Base-by-base conservation (phyloP, 805 yeast species). In the Pichia eremophila region DNA sequence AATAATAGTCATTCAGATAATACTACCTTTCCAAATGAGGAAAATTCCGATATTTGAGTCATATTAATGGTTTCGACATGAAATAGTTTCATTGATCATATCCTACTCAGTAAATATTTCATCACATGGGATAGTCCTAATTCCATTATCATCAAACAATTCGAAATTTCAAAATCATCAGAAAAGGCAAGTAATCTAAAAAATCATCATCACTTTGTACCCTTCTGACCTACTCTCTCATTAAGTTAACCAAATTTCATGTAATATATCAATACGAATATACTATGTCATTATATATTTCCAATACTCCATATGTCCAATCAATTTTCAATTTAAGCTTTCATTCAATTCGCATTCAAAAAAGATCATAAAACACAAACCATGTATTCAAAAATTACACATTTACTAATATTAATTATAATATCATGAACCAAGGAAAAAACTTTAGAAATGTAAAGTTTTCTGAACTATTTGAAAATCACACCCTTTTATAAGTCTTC, bases 121-220 rank as follows among this genome's bases (percentile, higher is more conserved):
- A 34, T 4, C 47, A 22, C 25, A 22, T 45, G 51, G 51, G 51
- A 45, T 41, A 47, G 51, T 48, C 51, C 46, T 48, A 45, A 43
- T 45, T 8, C 4, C 11, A 29, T 12, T 11, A 10, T 29, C 32
- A 29, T 12, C 32, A 29, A 22, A 22, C 6, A 22, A 22, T 22
- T 22, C 5, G 6, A 22, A 22, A 22, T 22, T 22, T 22, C 10
- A 29, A 29, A 29, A 29, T 29, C 5, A 10, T 10, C 1, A 29
- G 32, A 29, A 29, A 29, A 12, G 6, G 14, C 14, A 10, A 7
- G 32, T 29, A 9, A 12, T 29, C 32, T 3, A 3, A 29, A 29
- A 2, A 29, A 7, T 12, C 32, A 29, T 12, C 8, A 29, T 15
- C 12, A 34, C 15, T 22, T 22, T 22, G 25, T 22, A 22, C 6